phyloP scores from a whole-genome alignment of 805 yeast species.

The Candida wancherniae region DNA sequence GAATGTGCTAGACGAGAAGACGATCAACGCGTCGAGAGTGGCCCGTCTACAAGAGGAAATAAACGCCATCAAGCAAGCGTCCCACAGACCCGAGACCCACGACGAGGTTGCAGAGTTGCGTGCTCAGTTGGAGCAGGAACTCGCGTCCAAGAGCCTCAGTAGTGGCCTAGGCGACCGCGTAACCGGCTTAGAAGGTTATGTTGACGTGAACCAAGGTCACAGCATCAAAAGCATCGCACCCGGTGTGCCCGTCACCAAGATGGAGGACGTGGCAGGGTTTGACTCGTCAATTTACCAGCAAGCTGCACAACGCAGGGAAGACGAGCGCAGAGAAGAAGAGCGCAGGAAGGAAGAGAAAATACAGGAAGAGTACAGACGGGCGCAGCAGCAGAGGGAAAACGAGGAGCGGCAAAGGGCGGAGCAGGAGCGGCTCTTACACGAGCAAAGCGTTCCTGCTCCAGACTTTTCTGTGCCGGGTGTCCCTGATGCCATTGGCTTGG shows the following conservation, averaged over 20 bases:
- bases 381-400: slow-evolving; percentile 5
- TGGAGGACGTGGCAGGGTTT: slow-evolving; percentile 16
- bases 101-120: slow-evolving; percentile 9
- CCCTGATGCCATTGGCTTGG: neutral
- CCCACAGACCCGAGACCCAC: neutral
- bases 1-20: slow-evolving; percentile 17
- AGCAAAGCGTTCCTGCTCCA: neutral
- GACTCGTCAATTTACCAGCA: slow-evolving; percentile 12
- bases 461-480: neutral
- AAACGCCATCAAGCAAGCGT: slow-evolving; percentile 6
- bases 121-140: slow-evolving; percentile 11
- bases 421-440: neutral
- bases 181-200: neutral
- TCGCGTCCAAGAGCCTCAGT: slow-evolving; percentile 7
- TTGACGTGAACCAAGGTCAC: slow-evolving; percentile 4
- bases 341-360: slow-evolving; percentile 4
- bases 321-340: slow-evolving; percentile 12
- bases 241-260: slow-evolving; percentile 5
- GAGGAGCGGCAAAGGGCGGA: too few species aligned
- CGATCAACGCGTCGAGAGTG: slow-evolving; percentile 15
- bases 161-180: slow-evolving; percentile 3
- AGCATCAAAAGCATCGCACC: slow-evolving; percentile 4
- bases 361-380: slow-evolving; percentile 2
- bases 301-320: slow-evolving; percentile 13
- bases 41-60: slow-evolving; percentile 22